These are phyloP conservation scores for Acrocalymma vagum DNA, from an alignment of 2,329 filamentous ascomycete species.

Conservation along the genomic window DNA sequence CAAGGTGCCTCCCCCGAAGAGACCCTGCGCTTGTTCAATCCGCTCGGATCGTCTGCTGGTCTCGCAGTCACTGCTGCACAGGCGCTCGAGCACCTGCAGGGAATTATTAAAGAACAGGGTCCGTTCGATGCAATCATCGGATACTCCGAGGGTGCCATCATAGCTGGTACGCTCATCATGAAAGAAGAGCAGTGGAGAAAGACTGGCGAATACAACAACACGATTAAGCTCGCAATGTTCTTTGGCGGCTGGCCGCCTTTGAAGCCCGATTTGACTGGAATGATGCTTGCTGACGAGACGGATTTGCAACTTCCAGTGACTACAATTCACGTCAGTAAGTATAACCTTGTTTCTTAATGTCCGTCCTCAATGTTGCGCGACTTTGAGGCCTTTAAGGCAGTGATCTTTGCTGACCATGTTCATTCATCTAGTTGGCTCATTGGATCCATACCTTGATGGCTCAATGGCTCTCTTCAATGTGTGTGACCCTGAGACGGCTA, in stretches of 20 bases:
- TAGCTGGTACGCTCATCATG: slow-evolving; percentile 55
- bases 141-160: slow-evolving; percentile 68
- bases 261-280: slow-evolving; percentile 33
- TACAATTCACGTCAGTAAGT: slow-evolving; percentile 49
- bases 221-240: slow-evolving; percentile 58
- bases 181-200: slow-evolving; percentile 29
- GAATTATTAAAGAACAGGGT: slow-evolving; percentile 29
- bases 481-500: slow-evolving; percentile 66
- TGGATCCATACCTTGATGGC: slow-evolving; percentile 68
- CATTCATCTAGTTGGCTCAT: slow-evolving; percentile 33
- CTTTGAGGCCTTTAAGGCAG: background rate
- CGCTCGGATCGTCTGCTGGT: slow-evolving; percentile 46
- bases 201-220: slow-evolving; percentile 22
- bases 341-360: background rate
- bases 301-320: slow-evolving; percentile 52
- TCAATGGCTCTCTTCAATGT: slow-evolving; percentile 69
- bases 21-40: slow-evolving; percentile 60
- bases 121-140: slow-evolving; percentile 64
- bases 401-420: slow-evolving; percentile 1
- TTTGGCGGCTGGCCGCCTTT: slow-evolving; percentile 58
- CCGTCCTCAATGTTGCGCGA: no score
- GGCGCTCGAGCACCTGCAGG: slow-evolving; percentile 29
- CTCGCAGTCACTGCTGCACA: slow-evolving; percentile 38
- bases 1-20: slow-evolving; percentile 63
- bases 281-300: slow-evolving; percentile 51